Base-by-base conservation (phyloP, 208 protist species). In the Wallacemonas collosoma region DNA sequence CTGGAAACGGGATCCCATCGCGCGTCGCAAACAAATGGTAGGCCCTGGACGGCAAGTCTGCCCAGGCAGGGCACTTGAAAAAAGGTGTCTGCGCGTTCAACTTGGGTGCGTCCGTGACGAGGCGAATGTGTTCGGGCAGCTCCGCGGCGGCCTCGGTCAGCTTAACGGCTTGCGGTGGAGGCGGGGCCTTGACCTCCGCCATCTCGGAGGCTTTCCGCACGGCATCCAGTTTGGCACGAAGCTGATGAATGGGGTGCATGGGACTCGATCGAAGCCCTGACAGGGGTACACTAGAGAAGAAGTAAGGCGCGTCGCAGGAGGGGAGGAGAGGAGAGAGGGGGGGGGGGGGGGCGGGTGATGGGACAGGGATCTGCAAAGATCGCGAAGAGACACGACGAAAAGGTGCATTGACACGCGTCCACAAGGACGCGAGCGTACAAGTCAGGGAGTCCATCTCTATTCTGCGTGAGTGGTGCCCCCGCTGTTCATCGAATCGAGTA, bases 51-150 rank as follows among this genome's bases (percentile, higher is more conserved):
- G 91, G 91, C 3, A 94, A 77, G 26, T 71, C 88, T 2, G 89
- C 91, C 89, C 91, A 96, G 2, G 75, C 77, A 1, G 91, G 91
- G 48, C 89, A 94, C 56, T 81, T 77, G 58, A 96, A 96, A 78
- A 90, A 89, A 2, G 78, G 76, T 3, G 82, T 84, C 68, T 96
- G 91, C 26, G 75, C 75, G 68, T 94, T 93, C 7, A 96, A 77
- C 68, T 96, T 96, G n/a, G 67, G 58, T 0, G 85, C 74, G 39
- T 93, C 87, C 2, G 89, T 93, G 11, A 83, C 77, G 9, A 66
- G 60, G n/a, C 77, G 76, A 55, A 96, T 92, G 77, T 96, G 88
- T 35, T 81, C 72, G 11, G 91, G 86, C 6, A 96, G 77, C 4
- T 79, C 70, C 6, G 76, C 71, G 1, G 88, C 91, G 17, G 70